These are phyloP conservation scores for Lentithecium fluviatile DNA, from an alignment of 495 filamentous ascomycete species.

Conservation along the genomic window DNA sequence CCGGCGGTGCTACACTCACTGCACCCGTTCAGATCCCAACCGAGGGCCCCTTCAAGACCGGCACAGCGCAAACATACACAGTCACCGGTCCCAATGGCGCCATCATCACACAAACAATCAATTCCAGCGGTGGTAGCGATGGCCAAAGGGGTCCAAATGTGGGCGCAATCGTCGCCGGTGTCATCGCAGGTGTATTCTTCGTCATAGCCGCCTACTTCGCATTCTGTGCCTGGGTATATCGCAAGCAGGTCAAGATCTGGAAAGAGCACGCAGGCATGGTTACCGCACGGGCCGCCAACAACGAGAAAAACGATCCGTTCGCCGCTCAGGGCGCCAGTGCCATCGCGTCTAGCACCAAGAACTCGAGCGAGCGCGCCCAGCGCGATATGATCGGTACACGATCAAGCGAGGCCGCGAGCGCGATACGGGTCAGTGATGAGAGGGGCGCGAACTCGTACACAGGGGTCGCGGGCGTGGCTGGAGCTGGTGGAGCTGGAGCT, in stretches of 20 bases:
- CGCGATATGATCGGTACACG: slow-evolving; percentile 6
- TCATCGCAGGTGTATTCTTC: slow-evolving; percentile 60
- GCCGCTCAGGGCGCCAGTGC: slow-evolving; percentile 13
- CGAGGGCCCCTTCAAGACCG: slow-evolving; percentile 66
- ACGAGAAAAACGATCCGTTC: slow-evolving; percentile 19
- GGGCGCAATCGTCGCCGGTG: slow-evolving; percentile 60
- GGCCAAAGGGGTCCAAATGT: slow-evolving; percentile 27
- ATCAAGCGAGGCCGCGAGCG: background rate
- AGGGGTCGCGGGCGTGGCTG: slow-evolving; percentile 22
- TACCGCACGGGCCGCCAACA: slow-evolving; percentile 42
- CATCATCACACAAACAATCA: slow-evolving; percentile 52
- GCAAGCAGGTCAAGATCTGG: slow-evolving; percentile 61
- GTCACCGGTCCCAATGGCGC: slow-evolving; percentile 56
- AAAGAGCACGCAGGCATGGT: slow-evolving; percentile 61
- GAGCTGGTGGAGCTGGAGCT: background rate
- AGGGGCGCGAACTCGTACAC: slow-evolving; percentile 35
- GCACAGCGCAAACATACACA: slow-evolving; percentile 62
- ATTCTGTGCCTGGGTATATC: slow-evolving; percentile 70
- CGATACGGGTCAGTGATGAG: slow-evolving; percentile 4
- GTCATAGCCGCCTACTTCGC: slow-evolving; percentile 62
- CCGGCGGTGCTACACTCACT: slow-evolving; percentile 66
- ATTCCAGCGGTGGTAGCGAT: slow-evolving; percentile 27
- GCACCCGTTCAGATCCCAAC: slow-evolving; percentile 63
- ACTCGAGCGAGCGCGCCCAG: slow-evolving; percentile 5
- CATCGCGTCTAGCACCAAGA: slow-evolving; percentile 16